These are phyloP conservation scores for Mariannaea sp. DNA, from an alignment of 2,329 filamentous ascomycete genomes.

Conservation along the genomic window DNA sequence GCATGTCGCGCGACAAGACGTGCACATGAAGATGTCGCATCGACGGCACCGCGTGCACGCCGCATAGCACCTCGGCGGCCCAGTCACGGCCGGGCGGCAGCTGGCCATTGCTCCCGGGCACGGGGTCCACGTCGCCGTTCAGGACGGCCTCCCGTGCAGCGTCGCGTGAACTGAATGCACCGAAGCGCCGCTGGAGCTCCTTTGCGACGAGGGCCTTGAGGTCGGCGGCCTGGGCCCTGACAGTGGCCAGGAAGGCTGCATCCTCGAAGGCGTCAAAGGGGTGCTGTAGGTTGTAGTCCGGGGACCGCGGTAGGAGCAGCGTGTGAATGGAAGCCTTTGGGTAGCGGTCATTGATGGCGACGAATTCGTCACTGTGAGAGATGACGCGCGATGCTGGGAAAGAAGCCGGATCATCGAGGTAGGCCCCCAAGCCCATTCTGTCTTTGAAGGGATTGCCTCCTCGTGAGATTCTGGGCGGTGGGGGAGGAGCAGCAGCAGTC, in stretches of 20 bases:
- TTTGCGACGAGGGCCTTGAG: slow-evolving; percentile 70
- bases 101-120: slow-evolving; percentile 31
- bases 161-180: slow-evolving; percentile 66
- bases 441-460: slow-evolving; percentile 47
- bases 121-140: slow-evolving; percentile 53
- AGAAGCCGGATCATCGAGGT: slow-evolving; percentile 66
- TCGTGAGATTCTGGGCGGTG: slow-evolving; percentile 24
- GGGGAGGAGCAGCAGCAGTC: slow-evolving; percentile 15
- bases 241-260: slow-evolving; percentile 66
- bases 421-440: slow-evolving; percentile 68
- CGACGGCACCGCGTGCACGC: slow-evolving; percentile 84
- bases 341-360: slow-evolving; percentile 80
- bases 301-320: slow-evolving; percentile 81
- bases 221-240: slow-evolving; percentile 63
- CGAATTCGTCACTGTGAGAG: slow-evolving; percentile 69
- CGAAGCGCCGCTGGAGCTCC: slow-evolving; percentile 74
- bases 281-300: slow-evolving; percentile 63
- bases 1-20: slow-evolving; percentile 79
- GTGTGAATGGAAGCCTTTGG: slow-evolving; percentile 86
- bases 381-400: slow-evolving; percentile 67
- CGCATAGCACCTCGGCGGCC: slow-evolving; percentile 72
- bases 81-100: slow-evolving; percentile 80
- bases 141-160: slow-evolving; percentile 68
- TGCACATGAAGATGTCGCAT: slow-evolving; percentile 95
- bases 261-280: slow-evolving; percentile 81